phyloP scores from a whole-genome alignment of 1,139 yeast species.

The Hanseniaspora sp. region DNA sequence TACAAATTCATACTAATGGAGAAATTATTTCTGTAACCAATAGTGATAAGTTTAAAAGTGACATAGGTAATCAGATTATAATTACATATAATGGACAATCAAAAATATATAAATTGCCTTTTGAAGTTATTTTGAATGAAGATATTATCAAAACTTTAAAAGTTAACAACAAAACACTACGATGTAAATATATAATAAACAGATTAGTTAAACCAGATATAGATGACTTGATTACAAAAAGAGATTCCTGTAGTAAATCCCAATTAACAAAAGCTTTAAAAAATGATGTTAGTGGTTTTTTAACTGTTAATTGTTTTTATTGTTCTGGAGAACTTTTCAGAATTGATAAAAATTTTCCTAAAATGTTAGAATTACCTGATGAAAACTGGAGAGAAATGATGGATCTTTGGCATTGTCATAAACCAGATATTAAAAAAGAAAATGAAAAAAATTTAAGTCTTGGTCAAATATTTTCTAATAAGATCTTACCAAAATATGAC shows the following conservation, averaged over 20 bases:
- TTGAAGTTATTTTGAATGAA: not conserved
- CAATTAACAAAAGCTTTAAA: not conserved
- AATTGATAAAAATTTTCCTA: slow-evolving; percentile 18
- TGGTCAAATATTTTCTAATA: slow-evolving; percentile 17
- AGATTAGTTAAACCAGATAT: slow-evolving; percentile 1
- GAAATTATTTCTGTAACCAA: not conserved
- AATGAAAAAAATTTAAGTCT: not conserved
- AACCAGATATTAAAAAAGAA: slow-evolving; percentile 41
- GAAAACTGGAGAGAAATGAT: slow-evolving; percentile 90
- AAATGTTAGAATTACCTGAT: slow-evolving; percentile 65
- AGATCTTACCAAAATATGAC: slow-evolving; percentile 21
- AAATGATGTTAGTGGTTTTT: not conserved
- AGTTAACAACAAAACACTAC: not conserved
- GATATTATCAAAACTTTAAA: not conserved
- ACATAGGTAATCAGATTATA: not conserved
- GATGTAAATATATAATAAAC: not conserved
- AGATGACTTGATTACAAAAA: not conserved
- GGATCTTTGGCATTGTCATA: slow-evolving; percentile 98
- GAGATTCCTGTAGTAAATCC: not conserved
- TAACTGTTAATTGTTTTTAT: not conserved
- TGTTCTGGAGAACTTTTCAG: not conserved
- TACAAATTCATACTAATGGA: slow-evolving; percentile 3
- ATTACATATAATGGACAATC: not conserved
- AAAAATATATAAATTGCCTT: not conserved
- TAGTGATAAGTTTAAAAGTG: not conserved